Base-by-base conservation (phyloP, 768 basidiomycete genomes). In the Amanita subjunquillea region DNA sequence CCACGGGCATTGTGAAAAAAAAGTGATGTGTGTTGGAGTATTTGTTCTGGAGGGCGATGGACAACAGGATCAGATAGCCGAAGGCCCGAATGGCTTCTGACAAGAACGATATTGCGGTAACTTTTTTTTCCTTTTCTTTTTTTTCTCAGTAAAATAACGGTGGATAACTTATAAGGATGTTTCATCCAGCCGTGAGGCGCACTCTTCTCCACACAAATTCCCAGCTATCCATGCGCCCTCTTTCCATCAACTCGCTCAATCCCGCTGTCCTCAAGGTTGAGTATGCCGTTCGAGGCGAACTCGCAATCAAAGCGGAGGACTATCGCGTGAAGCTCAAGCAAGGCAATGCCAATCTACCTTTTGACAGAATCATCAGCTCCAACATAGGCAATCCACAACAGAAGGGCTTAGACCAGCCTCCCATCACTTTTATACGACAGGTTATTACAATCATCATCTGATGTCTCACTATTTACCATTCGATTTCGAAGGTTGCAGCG, bases 371-470 rank as follows among this genome's bases (percentile, higher is more conserved):
- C 67, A 95, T 96, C 66, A 87, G 82, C 27, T 91, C 91, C 56
- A 99, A 98, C 71, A 99, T 99, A 55, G 95, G 95, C 8, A 98
- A 99, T 63, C 95, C 96, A 0, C 95, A 99, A 69, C 94, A 97
- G 69, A 85, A 83, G 59, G 93, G 93, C 0, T 76, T 99, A 50
- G 84, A 97, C 68, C 95, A 99, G 65, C 79, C 85, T 4, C 91
- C 94, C 2, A 80, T 98, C 55, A 96, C 95, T 4, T 98, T 91
- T 65, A 78, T 82, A 54, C 76, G 95, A 51, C 95, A 98, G 85
- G 92, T 88, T 57, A 51, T 78, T 60, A n/a, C 44, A 17, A 15
- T 40, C 30, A 40, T 10, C 25, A 0, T 13, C 9, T 40, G 17
- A 8, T 25, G 27, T 50, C 15, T 12, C 15, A 17, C 6, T 22